Conservation (phyloP, 345 rosid genomes). For the Eucalyptus erythrocorys region DNA sequence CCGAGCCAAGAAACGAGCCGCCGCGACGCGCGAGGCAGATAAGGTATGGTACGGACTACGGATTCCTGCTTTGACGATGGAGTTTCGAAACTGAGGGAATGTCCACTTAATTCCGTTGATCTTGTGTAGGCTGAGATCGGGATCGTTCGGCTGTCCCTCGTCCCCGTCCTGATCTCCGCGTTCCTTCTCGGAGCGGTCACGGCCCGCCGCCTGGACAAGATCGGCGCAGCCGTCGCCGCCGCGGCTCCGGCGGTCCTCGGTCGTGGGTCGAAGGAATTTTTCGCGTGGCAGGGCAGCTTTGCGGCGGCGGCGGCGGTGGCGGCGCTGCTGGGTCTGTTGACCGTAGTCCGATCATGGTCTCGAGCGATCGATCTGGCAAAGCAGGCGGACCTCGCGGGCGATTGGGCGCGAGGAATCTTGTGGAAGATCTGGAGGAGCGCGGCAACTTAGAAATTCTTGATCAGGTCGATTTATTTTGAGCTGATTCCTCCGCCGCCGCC, state of each 20-base stretch:
- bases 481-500: background rate
- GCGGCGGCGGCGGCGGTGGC: background rate
- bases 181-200: background rate
- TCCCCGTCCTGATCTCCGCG: background rate
- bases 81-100: background rate
- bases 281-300: background rate
- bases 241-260: background rate
- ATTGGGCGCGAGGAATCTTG: background rate
- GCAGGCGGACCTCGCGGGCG: background rate
- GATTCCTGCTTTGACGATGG: background rate
- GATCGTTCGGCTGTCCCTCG: background rate
- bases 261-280: background rate
- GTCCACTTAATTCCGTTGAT: background rate
- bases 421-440: background rate
- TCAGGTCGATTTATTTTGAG: background rate
- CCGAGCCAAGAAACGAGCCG: background rate
- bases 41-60: background rate
- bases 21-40: background rate
- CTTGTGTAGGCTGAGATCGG: background rate
- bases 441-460: background rate
- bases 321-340: background rate
- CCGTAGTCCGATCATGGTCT: background rate
- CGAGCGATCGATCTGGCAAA: background rate
- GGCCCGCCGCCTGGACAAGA: background rate
- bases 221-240: background rate